A percentile compares a stretch with the other conserved stretches of the same genome.
Evolutionary conservation across 805 yeast genomes (phyloP).

Genomic region (Starmerella bacillaris): DNA sequence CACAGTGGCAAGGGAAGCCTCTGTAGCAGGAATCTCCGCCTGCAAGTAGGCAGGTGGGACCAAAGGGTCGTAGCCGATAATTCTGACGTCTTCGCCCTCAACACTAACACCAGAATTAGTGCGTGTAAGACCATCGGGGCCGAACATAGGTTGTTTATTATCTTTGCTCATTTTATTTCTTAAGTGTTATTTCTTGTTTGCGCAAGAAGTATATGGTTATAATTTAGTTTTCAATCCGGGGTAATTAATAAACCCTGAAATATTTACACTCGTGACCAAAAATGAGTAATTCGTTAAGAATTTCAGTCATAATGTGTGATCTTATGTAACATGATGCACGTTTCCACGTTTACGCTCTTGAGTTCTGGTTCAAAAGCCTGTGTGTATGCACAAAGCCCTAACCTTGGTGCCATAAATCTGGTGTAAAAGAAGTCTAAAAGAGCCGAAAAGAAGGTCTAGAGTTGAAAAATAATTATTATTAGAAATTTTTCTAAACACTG

Average conservation of each 20-base stretch:
- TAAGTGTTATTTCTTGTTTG: not conserved
- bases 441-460: too few relatives aligned
- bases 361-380: too few relatives aligned
- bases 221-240: too few relatives aligned
- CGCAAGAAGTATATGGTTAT: too few relatives aligned
- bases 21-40: conserved; percentile 56
- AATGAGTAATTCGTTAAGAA: conserved; percentile 1
- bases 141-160: conserved; percentile 20
- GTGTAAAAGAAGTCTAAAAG: too few relatives aligned
- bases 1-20: conserved; percentile 42
- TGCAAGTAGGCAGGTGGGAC: conserved; percentile 84
- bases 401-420: too few relatives aligned
- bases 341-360: too few relatives aligned
- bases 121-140: conserved; percentile 18
- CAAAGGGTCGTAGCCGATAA: conserved; percentile 83
- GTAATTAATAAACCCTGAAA: not conserved
- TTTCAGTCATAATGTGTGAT: too few relatives aligned
- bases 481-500: too few relatives aligned
- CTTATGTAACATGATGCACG: too few relatives aligned
- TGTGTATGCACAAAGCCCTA: too few relatives aligned
- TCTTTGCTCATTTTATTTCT: conserved; percentile 6
- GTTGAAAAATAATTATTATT: too few relatives aligned
- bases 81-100: conserved; percentile 40
- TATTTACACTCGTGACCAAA: not conserved
- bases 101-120: conserved; percentile 21